Evolutionary conservation across 441 rosid genomes (phyloP), one percentile per base, ranked within the genome.

Genomic region (Corymbia citriodora): DNA sequence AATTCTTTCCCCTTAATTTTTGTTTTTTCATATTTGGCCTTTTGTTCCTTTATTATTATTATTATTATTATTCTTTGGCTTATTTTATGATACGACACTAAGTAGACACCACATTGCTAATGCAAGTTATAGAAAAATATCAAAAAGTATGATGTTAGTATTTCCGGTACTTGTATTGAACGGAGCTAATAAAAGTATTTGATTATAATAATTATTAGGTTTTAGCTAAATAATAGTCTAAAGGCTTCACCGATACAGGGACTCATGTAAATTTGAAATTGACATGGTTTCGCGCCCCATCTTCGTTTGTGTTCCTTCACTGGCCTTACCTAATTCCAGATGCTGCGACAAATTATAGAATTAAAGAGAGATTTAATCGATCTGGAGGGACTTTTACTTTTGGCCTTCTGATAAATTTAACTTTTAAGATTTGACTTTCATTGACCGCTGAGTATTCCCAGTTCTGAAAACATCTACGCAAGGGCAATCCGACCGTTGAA

Each of bases 171-270:
- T 68, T 68, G 16, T n/a, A 68, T 68, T 68, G 40, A 68, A 31
- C 0, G 0, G 40, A 68, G 40, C 3, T 7, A 15, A n/a, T 68
- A 68, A 6, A 68, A 68, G n/a, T 68, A 68, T 2, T 68, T 8
- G 1, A 68, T 68, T 16, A 15, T 21, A 68, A 21, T 8, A n/a
- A 68, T 31, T 31, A 68, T 23, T 0, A 10, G 7, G n/a, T 59
- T 59, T 57, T 59, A 57, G 36, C 5, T 65, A 65, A 57, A 57
- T 6, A 65, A 65, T 63, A 14, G 13, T 63, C 0, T 7, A n/a
- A 31, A 68, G 3, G 16, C 33, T 68, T 68, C 11, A 29, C 0
- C 0, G 6, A 68, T 1, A 15, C 40, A 8, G 10, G 4, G 15
- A 68, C 40, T 8, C 40, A 0, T 31, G 6, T 31, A 21, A 68